Evolutionary conservation across 2,329 filamentous ascomycete genomes (phyloP).

Genomic region (Fonsecaea nubica): DNA sequence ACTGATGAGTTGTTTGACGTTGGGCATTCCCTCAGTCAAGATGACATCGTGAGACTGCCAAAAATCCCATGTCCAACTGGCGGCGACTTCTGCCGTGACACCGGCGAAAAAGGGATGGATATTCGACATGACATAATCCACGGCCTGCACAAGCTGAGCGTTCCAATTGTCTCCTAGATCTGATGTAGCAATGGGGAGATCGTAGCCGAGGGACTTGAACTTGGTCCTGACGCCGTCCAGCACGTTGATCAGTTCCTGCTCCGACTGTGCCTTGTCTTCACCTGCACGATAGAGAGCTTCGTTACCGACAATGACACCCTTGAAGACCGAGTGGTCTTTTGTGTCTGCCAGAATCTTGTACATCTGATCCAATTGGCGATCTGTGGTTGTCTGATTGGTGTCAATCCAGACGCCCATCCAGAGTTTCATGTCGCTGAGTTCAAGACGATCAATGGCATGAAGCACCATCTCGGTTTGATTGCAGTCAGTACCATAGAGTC

Average conservation of each 20-base stretch:
- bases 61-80: slow-evolving; percentile 82
- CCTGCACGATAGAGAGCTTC: slow-evolving; percentile 65
- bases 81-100: slow-evolving; percentile 69
- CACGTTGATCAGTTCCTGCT: slow-evolving; percentile 66
- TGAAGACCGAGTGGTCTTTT: slow-evolving; percentile 57
- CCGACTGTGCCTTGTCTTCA: slow-evolving; percentile 66
- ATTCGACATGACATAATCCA: slow-evolving; percentile 94
- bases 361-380: slow-evolving; percentile 81
- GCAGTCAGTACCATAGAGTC: slow-evolving; percentile 94
- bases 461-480: slow-evolving; percentile 96
- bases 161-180: slow-evolving; percentile 92
- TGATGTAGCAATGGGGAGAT: slow-evolving; percentile 81
- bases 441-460: slow-evolving; percentile 76
- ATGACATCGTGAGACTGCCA: slow-evolving; percentile 73
- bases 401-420: slow-evolving; percentile 97
- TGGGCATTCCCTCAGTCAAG: slow-evolving; percentile 65
- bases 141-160: slow-evolving; percentile 67
- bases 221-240: slow-evolving; percentile 74
- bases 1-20: slow-evolving; percentile 76
- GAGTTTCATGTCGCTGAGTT: slow-evolving; percentile 77
- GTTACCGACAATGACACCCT: slow-evolving; percentile 68
- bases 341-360: slow-evolving; percentile 75
- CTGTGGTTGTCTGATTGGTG: slow-evolving; percentile 79
- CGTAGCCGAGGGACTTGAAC: slow-evolving; percentile 69
- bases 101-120: slow-evolving; percentile 96